These are phyloP conservation scores for Alternaria sp. DNA, from an alignment of 2,329 filamentous ascomycete genomes.

Conservation along the genomic window DNA sequence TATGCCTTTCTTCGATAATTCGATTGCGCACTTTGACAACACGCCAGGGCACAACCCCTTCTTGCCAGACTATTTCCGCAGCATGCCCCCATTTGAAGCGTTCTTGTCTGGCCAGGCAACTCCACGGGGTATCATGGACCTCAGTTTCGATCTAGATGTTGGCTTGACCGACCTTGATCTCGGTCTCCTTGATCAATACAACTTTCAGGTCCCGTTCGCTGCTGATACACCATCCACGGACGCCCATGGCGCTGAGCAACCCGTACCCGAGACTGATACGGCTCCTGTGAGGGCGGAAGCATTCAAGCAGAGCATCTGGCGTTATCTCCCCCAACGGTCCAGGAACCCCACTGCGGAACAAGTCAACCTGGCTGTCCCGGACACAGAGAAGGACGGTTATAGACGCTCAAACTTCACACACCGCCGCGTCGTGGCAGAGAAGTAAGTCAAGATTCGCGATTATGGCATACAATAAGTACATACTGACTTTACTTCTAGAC, in stretches of 20 bases:
- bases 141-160: constrained; percentile 54
- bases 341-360: constrained; percentile 39
- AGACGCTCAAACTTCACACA: constrained; percentile 43
- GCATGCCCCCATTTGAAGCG: constrained; percentile 38
- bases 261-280: constrained; percentile 24
- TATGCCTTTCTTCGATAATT: constrained; percentile 23
- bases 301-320: constrained; percentile 55
- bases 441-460: constrained; percentile 2
- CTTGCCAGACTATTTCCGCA: constrained; percentile 38
- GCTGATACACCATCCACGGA: constrained; percentile 34
- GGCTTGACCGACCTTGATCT: constrained; percentile 55
- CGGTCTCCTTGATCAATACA: constrained; percentile 54
- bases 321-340: constrained; percentile 49
- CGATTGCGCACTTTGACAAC: constrained; percentile 20
- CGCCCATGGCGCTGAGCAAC: constrained; percentile 21
- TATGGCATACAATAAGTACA: not conserved
- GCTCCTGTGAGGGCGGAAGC: constrained; percentile 36
- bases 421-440: constrained; percentile 52
- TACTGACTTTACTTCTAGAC: not conserved
- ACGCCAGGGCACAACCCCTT: constrained; percentile 25
- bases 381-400: constrained; percentile 37
- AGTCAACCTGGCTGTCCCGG: constrained; percentile 49
- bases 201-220: constrained; percentile 53
- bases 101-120: constrained; percentile 49
- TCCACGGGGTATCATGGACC: constrained; percentile 54